phyloP scores from a whole-genome alignment of 345 rosid genomes.

The Gossypium raimondii region DNA sequence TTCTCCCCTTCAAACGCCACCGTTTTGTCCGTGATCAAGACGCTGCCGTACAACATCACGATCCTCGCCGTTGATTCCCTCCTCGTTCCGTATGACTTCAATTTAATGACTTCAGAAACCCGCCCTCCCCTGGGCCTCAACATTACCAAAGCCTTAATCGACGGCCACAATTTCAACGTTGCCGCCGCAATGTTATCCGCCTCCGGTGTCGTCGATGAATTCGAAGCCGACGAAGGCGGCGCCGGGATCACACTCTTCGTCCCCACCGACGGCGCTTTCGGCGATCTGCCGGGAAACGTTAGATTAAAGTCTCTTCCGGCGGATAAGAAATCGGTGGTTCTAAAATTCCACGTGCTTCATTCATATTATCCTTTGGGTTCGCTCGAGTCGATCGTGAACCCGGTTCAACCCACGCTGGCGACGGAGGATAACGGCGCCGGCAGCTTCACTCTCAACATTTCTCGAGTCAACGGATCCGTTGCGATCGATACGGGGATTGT shows the following conservation, averaged over 20 bases:
- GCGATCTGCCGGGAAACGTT: conserved; percentile 58
- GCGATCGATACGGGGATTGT: conserved; percentile 73
- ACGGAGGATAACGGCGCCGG: conserved; percentile 81
- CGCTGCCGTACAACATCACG: conserved; percentile 61
- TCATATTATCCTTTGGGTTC: conserved; percentile 92
- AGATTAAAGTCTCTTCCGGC: conserved; percentile 73
- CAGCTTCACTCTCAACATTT: conserved; percentile 74
- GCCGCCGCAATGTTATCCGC: conserved; percentile 78
- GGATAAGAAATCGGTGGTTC: conserved; percentile 58
- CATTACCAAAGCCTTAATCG: conserved; percentile 64
- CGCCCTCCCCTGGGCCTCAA: conserved; percentile 62
- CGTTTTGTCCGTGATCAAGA: conserved; percentile 47
- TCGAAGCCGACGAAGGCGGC: conserved; percentile 77
- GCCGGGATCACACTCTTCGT: conserved; percentile 90
- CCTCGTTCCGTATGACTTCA: conserved; percentile 59
- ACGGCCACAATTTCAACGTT: conserved; percentile 80
- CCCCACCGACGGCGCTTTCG: conserved; percentile 72
- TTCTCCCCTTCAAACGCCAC: conserved; percentile 52
- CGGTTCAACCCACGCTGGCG: conserved; percentile 85
- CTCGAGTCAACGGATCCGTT: conserved; percentile 71
- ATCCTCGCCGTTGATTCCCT: conserved; percentile 62
- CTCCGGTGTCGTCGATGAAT: conserved; percentile 68
- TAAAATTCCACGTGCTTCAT: conserved; percentile 80
- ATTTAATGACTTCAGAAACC: conserved; percentile 66
- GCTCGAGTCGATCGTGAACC: conserved; percentile 82